Evolutionary conservation across 805 yeast genomes (phyloP).

Genomic region (Groenewaldozyma tartarivorans): DNA sequence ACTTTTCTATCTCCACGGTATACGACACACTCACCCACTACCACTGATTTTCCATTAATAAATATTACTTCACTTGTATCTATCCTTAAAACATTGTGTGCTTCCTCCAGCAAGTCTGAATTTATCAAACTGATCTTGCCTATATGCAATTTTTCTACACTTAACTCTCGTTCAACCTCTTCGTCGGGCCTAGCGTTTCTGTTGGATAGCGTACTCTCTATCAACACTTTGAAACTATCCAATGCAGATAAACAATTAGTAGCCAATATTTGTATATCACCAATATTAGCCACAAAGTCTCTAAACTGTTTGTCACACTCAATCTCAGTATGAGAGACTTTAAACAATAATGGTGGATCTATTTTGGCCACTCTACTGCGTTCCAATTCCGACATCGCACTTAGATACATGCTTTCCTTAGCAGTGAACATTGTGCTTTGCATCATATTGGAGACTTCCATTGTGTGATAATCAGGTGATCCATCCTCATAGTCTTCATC

Average conservation of each 20-base stretch:
- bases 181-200: not conserved
- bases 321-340: slow-evolving; percentile 8
- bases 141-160: not conserved
- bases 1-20: not conserved
- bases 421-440: slow-evolving; percentile 58
- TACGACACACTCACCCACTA: not conserved
- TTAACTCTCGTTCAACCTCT: not conserved
- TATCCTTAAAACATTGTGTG: not conserved
- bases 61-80: not conserved
- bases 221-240: not conserved
- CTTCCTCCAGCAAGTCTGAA: not conserved
- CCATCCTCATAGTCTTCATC: not conserved
- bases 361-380: slow-evolving; percentile 9
- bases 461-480: not conserved
- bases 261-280: not conserved
- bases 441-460: slow-evolving; percentile 8
- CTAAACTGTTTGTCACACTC: slow-evolving; percentile 21
- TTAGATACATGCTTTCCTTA: slow-evolving; percentile 60
- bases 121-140: not conserved
- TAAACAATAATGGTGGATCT: slow-evolving; percentile 4
- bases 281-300: slow-evolving; percentile 12
- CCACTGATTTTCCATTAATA: not conserved
- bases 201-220: not conserved
- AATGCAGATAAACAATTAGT: not conserved
- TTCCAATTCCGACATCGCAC: slow-evolving; percentile 47